Base-by-base conservation (phyloP, 202 grass and related monocot genomes). In the Hordeum pubiflorum region DNA sequence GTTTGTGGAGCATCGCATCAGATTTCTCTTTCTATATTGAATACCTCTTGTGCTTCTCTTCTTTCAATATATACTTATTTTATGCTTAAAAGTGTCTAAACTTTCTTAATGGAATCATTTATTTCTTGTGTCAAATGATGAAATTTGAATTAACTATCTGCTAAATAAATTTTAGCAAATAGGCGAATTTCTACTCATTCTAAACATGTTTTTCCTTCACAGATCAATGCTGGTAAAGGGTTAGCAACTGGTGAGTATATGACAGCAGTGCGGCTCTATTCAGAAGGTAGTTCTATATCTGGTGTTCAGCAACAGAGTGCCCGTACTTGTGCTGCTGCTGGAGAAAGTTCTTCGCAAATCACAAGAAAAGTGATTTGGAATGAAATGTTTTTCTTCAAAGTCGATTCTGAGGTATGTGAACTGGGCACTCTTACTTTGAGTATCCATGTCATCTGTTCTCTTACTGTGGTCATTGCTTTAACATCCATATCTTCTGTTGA, bases 321-420 rank as follows among this genome's bases (percentile, higher is more conserved):
- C 44, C 92, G 95, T 77, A 94, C 95, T 50, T 94, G 88, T 88
- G 92, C 92, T 74, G 52, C 84, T 78, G 38, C 76, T 50, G 62
- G 84, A 62, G 72, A 93, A 76, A 74, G 73, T 58, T 91, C 55
- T 46, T 86, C 77, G 0, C 84, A 80, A 52, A 86, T 67, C 60
- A 87, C 81, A 46, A 88, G 79, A 74, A 87, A 80, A 34, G 84
- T 94, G 70, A 80, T 75, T 38, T 98, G 95, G 95, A 87, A 90
- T 22, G 95, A 98, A 88, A 94, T 98, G 88, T 98, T 98, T 79
- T 98, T 94, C 75, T 94, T 94, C 87, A 98, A 93, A 91, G 82
- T 98, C 5, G 73, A 91, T 80, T 69, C 68, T 31, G 81, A 81
- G 91, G 95, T 98, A 84, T 84, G 86, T 82, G 54, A 80, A 62